Evolutionary conservation across 108 stramenopile species (phyloP), one percentile per base, ranked within the genome.

Genomic region (Skeletonema tropicum): DNA sequence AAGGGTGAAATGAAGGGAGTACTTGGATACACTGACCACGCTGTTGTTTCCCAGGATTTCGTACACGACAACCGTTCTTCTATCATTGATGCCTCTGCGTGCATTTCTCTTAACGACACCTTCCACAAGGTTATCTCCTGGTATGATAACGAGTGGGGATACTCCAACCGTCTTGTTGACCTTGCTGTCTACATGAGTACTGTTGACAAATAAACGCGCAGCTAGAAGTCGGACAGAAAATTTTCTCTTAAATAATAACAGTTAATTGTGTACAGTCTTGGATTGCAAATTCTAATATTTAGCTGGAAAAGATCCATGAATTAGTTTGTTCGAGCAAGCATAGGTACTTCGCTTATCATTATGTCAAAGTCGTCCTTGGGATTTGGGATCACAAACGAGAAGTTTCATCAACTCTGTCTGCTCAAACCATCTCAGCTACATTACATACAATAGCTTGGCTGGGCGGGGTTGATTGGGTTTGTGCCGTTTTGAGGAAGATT

Each of bases 41-140:
- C 75, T 30, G 91, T 98, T 57, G 99, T 98, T 60, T 97, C 96
- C 23, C 83, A 84, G n/a, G 99, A 99, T 82, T 98, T 98, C 76
- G 80, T 96, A 48, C 92, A 92, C 46, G 95, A 97, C 79, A 69
- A 72, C 45, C 85, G 85, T 68, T 89, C 88, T 49, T 94, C 89
- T 67, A 93, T 98, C 69, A 87, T 99, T 62, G 98, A 99, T 77
- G 94, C 88, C 45, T 73, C 57, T 13, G 97, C 98, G 32, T 90
- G 97, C 74, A 98, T 99, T 71, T 79, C 88, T 49, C 90, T 98
- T 41, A 98, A 89, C 67, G 87, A 93, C 68, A 91, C 91, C 83
- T 99, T 98, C 88, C 90, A 97, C 92, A 99, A 98, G 97, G 88
- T 99, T 72, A 96, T 98, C 70, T 86, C 95, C 13, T 99, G 97